Percentiles rank a stretch among this genome's conserved stretches.
Conservation (phyloP, 768 basidiomycete genomes). For the Calocybe indica region DNA sequence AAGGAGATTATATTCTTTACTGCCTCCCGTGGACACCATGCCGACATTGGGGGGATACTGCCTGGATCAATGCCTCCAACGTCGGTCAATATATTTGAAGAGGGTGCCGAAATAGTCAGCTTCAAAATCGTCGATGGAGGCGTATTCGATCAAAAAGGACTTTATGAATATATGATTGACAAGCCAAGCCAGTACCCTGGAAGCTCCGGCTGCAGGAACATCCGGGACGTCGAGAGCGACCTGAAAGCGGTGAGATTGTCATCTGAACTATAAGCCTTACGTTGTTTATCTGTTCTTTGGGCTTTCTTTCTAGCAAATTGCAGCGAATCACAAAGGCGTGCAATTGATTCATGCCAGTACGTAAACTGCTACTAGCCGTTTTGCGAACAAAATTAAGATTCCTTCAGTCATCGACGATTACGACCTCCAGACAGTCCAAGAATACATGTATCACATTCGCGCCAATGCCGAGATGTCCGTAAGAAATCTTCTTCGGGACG, state of each 20-base stretch:
- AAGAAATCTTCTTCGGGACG: conserved; percentile 71
- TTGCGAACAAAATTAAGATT: conserved; percentile 2
- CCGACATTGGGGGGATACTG: conserved; percentile 88
- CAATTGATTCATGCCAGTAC: conserved; percentile 76
- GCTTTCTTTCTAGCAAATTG: conserved; percentile 63
- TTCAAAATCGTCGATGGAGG: conserved; percentile 89
- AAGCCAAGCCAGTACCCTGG: conserved; percentile 79
- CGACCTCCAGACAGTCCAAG: conserved; percentile 78
- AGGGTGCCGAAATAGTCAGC: conserved; percentile 86
- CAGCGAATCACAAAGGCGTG: conserved; percentile 89
- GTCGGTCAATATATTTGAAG: conserved; percentile 85
- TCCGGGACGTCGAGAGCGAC: conserved; percentile 88
- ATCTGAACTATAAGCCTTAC: conserved; percentile 1
- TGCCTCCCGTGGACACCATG: conserved; percentile 91
- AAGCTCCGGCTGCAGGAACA: conserved; percentile 82
- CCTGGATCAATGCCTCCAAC: conserved; percentile 97
- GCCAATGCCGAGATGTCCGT: conserved; percentile 86
- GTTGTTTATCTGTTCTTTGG: conserved; percentile 2
- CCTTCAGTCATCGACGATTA: conserved; percentile 79
- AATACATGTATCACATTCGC: conserved; percentile 91
- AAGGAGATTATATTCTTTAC: conserved; percentile 88
- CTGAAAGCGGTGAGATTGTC: conserved; percentile 67
- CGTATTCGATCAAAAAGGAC: conserved; percentile 68
- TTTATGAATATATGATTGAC: conserved; percentile 77
- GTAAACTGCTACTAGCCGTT: conserved; percentile 11